These are phyloP conservation scores for Aspergillus piperis DNA, from an alignment of 2,329 filamentous ascomycete species.

Conservation along the genomic window DNA sequence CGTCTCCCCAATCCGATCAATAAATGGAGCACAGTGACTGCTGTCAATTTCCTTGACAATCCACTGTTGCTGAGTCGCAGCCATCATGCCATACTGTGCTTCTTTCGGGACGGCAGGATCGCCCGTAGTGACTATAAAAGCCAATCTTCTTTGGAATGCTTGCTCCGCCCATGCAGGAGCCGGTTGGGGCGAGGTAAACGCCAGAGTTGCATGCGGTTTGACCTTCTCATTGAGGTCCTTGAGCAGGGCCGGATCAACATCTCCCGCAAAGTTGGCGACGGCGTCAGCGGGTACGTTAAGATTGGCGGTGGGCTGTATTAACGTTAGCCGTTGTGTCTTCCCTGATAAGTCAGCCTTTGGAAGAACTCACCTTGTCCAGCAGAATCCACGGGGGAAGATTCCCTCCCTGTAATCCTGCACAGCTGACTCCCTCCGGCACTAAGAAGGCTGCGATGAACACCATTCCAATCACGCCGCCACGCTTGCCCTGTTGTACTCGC, in stretches of 20 bases:
- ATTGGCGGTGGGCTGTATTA: conserved; percentile 9
- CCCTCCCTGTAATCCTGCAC: conserved; percentile 26
- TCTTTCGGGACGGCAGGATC: conserved; percentile 26
- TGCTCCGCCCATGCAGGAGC: conserved; percentile 29
- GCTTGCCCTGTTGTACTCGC: conserved; percentile 28
- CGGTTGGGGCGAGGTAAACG: conserved; percentile 27
- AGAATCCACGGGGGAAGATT: conserved; percentile 27
- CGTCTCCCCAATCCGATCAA: conserved; percentile 9
- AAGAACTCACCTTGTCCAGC: conserved; percentile 22
- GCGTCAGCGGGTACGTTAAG: conserved; percentile 20
- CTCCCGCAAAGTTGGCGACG: conserved; percentile 18
- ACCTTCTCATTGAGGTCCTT: conserved; percentile 14
- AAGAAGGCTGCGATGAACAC: conserved; percentile 40
- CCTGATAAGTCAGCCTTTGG: not conserved
- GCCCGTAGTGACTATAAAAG: conserved; percentile 25
- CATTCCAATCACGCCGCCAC: conserved; percentile 34
- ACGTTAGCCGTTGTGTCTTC: not conserved
- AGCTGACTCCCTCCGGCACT: conserved; percentile 35
- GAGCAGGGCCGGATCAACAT: conserved; percentile 8
- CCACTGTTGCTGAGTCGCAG: conserved; percentile 23
- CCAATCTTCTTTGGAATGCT: conserved; percentile 19
- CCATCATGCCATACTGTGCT: conserved; percentile 29
- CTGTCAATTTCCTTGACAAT: conserved; percentile 22
- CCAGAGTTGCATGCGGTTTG: conserved; percentile 24
- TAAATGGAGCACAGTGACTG: conserved; percentile 19